Conservation (phyloP, 2,329 filamentous ascomycete genomes). For the Talaromyces sp. region DNA sequence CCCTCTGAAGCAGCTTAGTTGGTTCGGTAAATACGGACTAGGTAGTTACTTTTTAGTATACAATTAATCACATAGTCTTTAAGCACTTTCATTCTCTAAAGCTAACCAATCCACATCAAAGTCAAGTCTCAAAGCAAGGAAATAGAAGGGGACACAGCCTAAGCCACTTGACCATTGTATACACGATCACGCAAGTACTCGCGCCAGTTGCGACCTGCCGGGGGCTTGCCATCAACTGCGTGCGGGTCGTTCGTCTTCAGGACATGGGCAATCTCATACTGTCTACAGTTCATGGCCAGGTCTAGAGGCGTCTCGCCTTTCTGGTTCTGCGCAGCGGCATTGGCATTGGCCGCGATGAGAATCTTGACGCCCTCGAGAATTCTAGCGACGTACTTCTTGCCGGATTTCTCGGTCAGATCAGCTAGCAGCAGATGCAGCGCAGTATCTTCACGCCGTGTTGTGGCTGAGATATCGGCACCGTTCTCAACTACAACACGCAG, state of each 20-base stretch:
- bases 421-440: slow-evolving; percentile 4
- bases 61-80: background rate
- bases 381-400: background rate
- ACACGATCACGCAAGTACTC: slow-evolving; percentile 8
- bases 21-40: background rate
- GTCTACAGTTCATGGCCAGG: background rate
- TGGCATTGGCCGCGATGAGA: background rate
- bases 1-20: background rate
- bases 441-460: background rate
- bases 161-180: background rate
- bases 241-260: background rate
- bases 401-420: background rate
- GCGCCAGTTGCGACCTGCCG: background rate
- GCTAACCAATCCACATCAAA: background rate
- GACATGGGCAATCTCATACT: background rate
- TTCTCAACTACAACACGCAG: background rate
- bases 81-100: background rate
- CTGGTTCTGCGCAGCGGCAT: background rate
- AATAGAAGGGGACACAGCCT: background rate
- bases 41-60: background rate
- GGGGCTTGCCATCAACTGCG: background rate
- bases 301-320: background rate
- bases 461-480: background rate
- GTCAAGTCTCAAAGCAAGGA: background rate
- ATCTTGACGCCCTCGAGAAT: background rate